Conservation (phyloP, 2,329 filamentous ascomycete genomes). For the Epichloe sibirici region DNA sequence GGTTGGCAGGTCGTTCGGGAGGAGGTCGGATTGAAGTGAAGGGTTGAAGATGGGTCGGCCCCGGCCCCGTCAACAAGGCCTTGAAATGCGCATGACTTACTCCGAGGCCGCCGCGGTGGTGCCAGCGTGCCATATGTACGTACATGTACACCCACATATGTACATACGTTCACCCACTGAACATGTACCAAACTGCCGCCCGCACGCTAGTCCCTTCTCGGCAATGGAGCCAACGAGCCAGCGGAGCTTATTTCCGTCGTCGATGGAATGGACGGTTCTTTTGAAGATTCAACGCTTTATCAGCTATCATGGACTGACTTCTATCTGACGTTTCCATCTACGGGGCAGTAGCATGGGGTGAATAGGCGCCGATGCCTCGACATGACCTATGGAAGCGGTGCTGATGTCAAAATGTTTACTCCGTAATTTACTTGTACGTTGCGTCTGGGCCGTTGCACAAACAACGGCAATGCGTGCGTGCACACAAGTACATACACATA, state of each 20-base stretch:
- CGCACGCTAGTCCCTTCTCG: slow-evolving; percentile 2
- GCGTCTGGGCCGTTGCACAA: background rate
- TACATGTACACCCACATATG: background rate
- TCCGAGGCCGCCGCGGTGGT: background rate
- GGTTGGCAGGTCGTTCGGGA: background rate
- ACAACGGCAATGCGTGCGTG: background rate
- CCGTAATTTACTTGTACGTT: no score
- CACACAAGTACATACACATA: no score
- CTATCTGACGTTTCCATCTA: no score
- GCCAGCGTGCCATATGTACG: background rate
- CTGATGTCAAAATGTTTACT: no score
- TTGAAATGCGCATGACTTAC: background rate
- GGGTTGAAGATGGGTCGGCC: slow-evolving; percentile 1
- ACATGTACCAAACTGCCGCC: background rate
- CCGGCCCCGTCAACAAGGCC: background rate
- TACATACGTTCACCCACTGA: no score
- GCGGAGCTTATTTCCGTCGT: no score
- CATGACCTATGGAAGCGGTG: no score
- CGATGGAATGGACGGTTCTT: background rate
- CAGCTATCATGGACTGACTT: no score
- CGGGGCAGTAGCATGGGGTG: no score
- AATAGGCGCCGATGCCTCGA: no score
- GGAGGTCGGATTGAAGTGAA: background rate
- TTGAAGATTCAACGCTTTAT: background rate
- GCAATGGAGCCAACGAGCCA: background rate